Evolutionary conservation across 2,329 filamentous ascomycete species (phyloP).

Genomic region (Apiospora rasikravindrae): DNA sequence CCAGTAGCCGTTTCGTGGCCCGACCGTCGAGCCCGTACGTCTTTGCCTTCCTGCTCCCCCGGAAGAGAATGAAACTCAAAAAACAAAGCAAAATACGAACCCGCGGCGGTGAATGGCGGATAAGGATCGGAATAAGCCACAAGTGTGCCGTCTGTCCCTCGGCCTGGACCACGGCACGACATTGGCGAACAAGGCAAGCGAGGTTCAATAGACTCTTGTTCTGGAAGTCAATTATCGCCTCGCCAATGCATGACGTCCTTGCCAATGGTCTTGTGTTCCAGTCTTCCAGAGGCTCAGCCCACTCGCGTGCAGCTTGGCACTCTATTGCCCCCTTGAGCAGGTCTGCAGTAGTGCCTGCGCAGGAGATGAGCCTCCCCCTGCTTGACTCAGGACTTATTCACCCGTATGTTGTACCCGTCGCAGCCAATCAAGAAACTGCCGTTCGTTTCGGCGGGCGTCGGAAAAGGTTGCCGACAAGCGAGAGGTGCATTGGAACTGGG

Average conservation of each 20-base stretch:
- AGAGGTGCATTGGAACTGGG: not conserved
- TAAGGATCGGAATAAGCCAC: not conserved
- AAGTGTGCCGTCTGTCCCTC: not conserved
- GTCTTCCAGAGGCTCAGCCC: not conserved
- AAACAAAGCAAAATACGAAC: not conserved
- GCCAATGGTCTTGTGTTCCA: not conserved
- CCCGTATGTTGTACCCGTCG: too few species aligned
- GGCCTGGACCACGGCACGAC: not conserved
- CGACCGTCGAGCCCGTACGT: not conserved
- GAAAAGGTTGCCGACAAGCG: conserved; percentile 4
- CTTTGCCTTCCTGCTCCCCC: not conserved
- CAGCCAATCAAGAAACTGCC: conserved; percentile 17
- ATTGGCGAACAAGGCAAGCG: not conserved
- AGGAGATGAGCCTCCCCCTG: not conserved
- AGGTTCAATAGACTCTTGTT: not conserved
- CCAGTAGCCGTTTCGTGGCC: not conserved
- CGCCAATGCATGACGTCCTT: not conserved
- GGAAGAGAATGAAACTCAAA: not conserved
- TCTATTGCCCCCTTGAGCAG: not conserved
- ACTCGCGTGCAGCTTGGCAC: conserved; percentile 6
- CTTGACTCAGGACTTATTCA: conserved; percentile 17
- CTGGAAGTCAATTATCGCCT: conserved; percentile 2
- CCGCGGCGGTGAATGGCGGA: not conserved
- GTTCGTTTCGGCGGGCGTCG: not conserved
- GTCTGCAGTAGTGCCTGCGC: not conserved